Percentiles rank a stretch among this genome's conserved stretches.
Evolutionary conservation across 2,329 filamentous ascomycete species (phyloP).

Genomic region (Talaromyces piceae): DNA sequence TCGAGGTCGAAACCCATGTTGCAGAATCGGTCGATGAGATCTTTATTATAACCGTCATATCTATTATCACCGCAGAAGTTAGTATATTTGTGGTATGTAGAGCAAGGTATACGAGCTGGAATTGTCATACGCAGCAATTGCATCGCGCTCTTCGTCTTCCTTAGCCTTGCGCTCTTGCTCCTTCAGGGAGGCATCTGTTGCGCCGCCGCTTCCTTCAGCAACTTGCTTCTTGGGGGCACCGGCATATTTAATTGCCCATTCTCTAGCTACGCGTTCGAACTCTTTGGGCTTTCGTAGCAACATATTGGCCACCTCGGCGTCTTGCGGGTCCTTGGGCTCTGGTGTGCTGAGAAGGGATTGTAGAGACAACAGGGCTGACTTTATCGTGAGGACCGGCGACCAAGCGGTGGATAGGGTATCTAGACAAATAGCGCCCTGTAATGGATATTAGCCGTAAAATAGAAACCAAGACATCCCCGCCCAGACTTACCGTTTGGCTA

Average conservation of each 20-base stretch:
- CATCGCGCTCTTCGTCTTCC: constrained; percentile 50
- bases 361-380: constrained; percentile 85
- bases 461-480: neutral
- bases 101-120: neutral
- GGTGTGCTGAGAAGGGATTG: constrained; percentile 89
- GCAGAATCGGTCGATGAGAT: constrained; percentile 74
- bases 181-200: constrained; percentile 47
- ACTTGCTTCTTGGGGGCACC: constrained; percentile 58
- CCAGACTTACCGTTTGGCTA: constrained; percentile 69
- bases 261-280: constrained; percentile 74
- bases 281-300: constrained; percentile 68
- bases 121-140: constrained; percentile 45
- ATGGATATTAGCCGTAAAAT: constrained; percentile 9
- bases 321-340: constrained; percentile 93
- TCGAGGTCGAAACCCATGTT: constrained; percentile 88
- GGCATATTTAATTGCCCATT: constrained; percentile 83
- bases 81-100: constrained; percentile 15
- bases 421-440: constrained; percentile 87
- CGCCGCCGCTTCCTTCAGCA: constrained; percentile 47
- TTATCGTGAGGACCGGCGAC: constrained; percentile 95
- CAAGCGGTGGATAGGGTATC: constrained; percentile 84
- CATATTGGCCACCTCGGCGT: constrained; percentile 91
- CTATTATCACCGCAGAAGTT: constrained; percentile 39
- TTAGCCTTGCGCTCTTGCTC: constrained; percentile 48
- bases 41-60: constrained; percentile 81